Base-by-base conservation (phyloP, 164 flowering plant species). In the Vitis labrusca region DNA sequence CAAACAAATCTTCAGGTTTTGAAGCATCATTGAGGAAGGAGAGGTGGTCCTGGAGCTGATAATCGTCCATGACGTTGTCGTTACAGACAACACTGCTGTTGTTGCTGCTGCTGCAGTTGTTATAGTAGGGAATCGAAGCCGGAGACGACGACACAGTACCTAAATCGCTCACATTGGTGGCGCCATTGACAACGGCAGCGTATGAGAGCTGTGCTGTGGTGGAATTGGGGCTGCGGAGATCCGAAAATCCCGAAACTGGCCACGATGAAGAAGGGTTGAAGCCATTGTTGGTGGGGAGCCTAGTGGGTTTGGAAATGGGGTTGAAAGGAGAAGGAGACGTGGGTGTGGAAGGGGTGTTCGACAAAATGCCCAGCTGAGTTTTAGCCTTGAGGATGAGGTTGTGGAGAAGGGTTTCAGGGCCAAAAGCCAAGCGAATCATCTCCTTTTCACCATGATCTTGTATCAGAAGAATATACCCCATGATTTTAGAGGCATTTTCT, bases 401-500 rank as follows among this genome's bases (percentile, higher is more conserved):
- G 3, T 77, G 88, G 6, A 95, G 74, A 13, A 78, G 54, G 7
- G 78, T 58, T 23, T 93, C 97, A 0, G 96, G 90, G 8, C 88
- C 89, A 57, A 80, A 76, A 2, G 99, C 99, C 13, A 90, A 72
- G 0, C 93, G 76, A 15, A 90, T 85, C 96, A 95, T 85, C 61
- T 95, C 97, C 19, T 79, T 74, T 9, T 91, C 96, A 2, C 85
- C 82, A 57, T 82, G 69, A 69, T 86, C 97, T 63, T 88, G 91
- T 23, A 95, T 67, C 5, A 89, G 85, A 52, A 89, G 85, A 55
- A 95, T 80, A 63, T 76, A 88, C 13, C 97, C 97, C 72, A 90
- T 83, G 71, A 91, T 91, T 78, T 90, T 91, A 8, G 98, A 82
- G 14, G 86, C 89, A 73, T 83, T 79, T 48, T 93, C 97, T 6